Evolutionary conservation across 495 filamentous ascomycete species (phyloP), one percentile per base, ranked within the genome.

Genomic region (Penicillium tannophilum): DNA sequence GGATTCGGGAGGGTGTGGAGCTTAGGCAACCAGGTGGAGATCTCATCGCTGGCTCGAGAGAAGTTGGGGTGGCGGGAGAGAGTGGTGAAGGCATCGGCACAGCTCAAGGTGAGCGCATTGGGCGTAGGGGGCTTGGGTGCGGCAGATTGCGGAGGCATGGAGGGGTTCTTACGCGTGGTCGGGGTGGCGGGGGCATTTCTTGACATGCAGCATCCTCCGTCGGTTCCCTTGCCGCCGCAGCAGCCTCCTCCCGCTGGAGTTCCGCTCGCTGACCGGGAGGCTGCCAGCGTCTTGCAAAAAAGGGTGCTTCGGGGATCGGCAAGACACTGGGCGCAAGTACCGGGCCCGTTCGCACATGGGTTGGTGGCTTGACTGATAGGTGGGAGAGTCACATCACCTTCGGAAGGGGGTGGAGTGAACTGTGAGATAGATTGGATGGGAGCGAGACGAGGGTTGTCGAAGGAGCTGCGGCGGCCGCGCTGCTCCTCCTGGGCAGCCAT

Each of bases 271-370:
- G 74, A 70, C 52, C 79, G 78, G 54, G 78, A 84, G 60, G 88
- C 88, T 56, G 90, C 90, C 19, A 95, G 82, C 35, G 87, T 89
- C 63, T 90, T 90, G 75, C 91, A 96, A 79, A 96, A 96, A 58
- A 93, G 82, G 14, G 88, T 90, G 24, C 91, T 90, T 61, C 84
- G 85, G 2, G 91, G 89, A 69, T 94, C 89, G 7, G 83, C 79
- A 33, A 85, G 82, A 67, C 91, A 96, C 70, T 93, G 89, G 4
- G 85, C 81, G 65, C 91, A 96, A 23, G 88, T 89, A 11, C 91
- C 91, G 1, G 91, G 91, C 0, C 90, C 86, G 56, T 88, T 88
- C 53, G 81, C 79, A 59, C 88, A 89, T 55, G 84, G 71, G 39
- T 79, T 77, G 30, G 76, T 78, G 10, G 78, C 75, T 62, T 79